Evolutionary conservation across 2,329 filamentous ascomycete species (phyloP), one percentile per base, ranked within the genome.

Genomic region (Sporothrix humicola): DNA sequence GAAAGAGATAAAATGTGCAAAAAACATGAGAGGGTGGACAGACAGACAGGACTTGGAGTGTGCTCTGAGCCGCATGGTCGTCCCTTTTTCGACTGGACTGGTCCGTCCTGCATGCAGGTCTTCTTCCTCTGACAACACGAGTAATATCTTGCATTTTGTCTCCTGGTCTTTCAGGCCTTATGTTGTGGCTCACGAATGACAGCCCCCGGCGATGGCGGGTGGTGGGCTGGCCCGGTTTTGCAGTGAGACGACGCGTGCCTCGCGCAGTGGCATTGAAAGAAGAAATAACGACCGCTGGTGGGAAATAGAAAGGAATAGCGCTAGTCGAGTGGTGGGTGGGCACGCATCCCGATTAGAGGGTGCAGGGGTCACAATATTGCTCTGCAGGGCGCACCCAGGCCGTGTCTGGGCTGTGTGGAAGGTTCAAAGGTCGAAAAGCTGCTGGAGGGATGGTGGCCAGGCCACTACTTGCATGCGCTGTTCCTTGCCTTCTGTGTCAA

Each of bases 291-390:
- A 15, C 13, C 23, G 31, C 20, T n/a, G 54, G 37, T 44, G 31
- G 37, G 52, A 26, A 23, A 58, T 42, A 13, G 15, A 42, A 48
- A 72, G 46, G 58, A 65, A 20, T 12, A 50, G n/a, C 69, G 69
- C 69, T 72, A 65, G 69, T 54, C 44, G 42, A 71, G 26, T 72
- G 70, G 71, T 59, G 61, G 63, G 71, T 72, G 71, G 71, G 50
- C 15, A 46, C 44, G 71, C 61, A 42, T 50, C 61, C 71, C 71
- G 71, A 72, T 72, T 59, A 69, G 71, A 68, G 37, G 50, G 42
- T 50, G 12, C 48, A 48, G 23, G 63, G 37, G 48, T 58, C 31
- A 23, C 12, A 68, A 72, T 72, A 69, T 72, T 61, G 63, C 42
- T 12, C 48, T 48, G 42, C 58, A 65, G 63, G 63, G 42, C 59